Conservation (phyloP, 257 asterid genomes). For the Misopates orontium region DNA sequence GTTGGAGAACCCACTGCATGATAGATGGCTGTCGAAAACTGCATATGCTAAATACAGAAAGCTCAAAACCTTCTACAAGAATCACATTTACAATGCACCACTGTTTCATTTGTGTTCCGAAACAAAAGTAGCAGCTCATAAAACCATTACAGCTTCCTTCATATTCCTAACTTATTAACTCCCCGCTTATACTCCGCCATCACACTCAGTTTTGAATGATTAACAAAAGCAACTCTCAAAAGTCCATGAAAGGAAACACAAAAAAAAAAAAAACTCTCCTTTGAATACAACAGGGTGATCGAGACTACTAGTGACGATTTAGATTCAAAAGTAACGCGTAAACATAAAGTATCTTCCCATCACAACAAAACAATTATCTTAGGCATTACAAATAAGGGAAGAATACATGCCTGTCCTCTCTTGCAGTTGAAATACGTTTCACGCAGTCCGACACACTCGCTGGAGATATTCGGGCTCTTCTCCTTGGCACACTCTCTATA, state of each 20-base stretch:
- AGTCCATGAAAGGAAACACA: background rate
- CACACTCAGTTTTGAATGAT: background rate
- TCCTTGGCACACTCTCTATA: slow-evolving; percentile 84
- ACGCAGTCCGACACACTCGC: slow-evolving; percentile 85
- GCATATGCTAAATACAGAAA: background rate
- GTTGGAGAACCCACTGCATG: background rate
- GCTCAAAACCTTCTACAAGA: background rate
- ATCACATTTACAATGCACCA: background rate
- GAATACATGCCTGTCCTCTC: slow-evolving; percentile 76
- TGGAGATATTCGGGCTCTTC: slow-evolving; percentile 69
- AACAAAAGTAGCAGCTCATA: no score
- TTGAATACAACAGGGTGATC: no score
- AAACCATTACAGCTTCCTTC: background rate
- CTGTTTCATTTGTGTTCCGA: background rate
- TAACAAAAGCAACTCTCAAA: background rate
- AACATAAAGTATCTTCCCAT: background rate
- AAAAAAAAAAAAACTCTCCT: no score
- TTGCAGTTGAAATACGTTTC: slow-evolving; percentile 96
- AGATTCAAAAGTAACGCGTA: background rate
- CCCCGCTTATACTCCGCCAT: no score
- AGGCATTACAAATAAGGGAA: background rate
- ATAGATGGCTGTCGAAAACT: background rate
- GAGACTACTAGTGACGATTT: no score
- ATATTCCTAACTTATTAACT: no score
- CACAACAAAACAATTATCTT: background rate